A percentile compares a stretch with the other conserved stretches of the same genome.
Evolutionary conservation across 2,329 filamentous ascomycete genomes (phyloP).

Genomic region (Cytospora mali): DNA sequence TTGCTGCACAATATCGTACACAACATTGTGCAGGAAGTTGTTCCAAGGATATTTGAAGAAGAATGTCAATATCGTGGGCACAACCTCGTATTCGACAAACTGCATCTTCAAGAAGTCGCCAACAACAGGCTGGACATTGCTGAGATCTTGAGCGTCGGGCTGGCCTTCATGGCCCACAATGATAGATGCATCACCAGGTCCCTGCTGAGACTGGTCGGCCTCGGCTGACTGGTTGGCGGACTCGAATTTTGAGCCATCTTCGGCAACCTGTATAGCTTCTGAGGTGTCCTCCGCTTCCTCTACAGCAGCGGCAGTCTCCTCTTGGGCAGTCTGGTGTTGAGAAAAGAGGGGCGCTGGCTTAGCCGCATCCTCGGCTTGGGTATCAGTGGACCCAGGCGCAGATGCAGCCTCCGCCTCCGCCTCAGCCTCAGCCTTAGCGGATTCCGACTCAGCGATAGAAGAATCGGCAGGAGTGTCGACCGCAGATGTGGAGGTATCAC

Average conservation of each 20-base stretch:
- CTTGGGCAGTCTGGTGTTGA: constrained; percentile 2
- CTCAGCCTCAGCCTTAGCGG: constrained; percentile 44
- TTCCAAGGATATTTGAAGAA: constrained; percentile 99
- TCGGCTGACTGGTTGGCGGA: constrained; percentile 18
- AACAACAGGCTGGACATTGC: constrained; percentile 67
- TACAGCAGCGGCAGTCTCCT: constrained; percentile 12
- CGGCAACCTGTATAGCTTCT: constrained; percentile 2
- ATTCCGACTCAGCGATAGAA: constrained; percentile 21
- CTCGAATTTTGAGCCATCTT: constrained; percentile 5
- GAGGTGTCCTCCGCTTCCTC: constrained; percentile 9
- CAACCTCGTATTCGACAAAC: constrained; percentile 92
- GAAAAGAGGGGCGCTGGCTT: constrained; percentile 65
- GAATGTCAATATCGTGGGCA: constrained; percentile 94
- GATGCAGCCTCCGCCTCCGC: too few species aligned
- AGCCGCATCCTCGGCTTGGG: constrained; percentile 52
- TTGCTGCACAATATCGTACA: constrained; percentile 98
- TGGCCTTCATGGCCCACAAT: constrained; percentile 32
- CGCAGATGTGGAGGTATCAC: constrained; percentile 17
- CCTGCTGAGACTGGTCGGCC: constrained; percentile 20
- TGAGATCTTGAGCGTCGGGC: constrained; percentile 28
- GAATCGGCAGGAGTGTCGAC: constrained; percentile 22
- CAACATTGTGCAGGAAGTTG: constrained; percentile 98
- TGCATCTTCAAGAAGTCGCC: constrained; percentile 94
- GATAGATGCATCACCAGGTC: constrained; percentile 36
- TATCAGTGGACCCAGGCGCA: constrained; percentile 24